These are phyloP conservation scores for Camillea tinctor DNA, from an alignment of 2,329 filamentous ascomycete species.

Conservation along the genomic window DNA sequence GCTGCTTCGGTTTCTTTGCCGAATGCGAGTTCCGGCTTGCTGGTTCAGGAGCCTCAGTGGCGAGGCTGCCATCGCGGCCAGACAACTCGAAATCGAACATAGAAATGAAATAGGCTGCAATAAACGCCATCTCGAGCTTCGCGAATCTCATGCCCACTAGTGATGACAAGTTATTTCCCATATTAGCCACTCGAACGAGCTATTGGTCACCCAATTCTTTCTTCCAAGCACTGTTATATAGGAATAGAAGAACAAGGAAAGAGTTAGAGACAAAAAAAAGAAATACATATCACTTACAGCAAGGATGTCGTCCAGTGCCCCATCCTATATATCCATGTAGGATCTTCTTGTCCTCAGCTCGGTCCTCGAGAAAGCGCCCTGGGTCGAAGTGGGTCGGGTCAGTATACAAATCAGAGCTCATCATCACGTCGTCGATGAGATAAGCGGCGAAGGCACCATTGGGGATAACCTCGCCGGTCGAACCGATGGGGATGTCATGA, in stretches of 20 bases:
- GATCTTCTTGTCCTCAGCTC: slow-evolving; percentile 40
- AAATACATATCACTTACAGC: slow-evolving; percentile 31
- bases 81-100: slow-evolving; percentile 43
- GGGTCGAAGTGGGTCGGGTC: slow-evolving; percentile 46
- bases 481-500: slow-evolving; percentile 43
- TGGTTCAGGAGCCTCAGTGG: slow-evolving; percentile 23
- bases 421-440: slow-evolving; percentile 46
- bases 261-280: slow-evolving; percentile 3
- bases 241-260: slow-evolving; percentile 4
- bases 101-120: slow-evolving; percentile 46
- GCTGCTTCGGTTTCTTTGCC: slow-evolving; percentile 39
- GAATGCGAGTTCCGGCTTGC: slow-evolving; percentile 39
- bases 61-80: slow-evolving; percentile 35
- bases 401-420: slow-evolving; percentile 38
- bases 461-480: slow-evolving; percentile 49
- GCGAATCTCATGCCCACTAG: slow-evolving; percentile 41
- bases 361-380: slow-evolving; percentile 40
- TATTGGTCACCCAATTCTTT: too few relatives aligned
- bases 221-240: neutral
- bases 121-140: slow-evolving; percentile 48
- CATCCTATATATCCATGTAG: slow-evolving; percentile 26
- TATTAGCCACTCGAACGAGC: slow-evolving; percentile 11
- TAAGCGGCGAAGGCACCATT: slow-evolving; percentile 46
- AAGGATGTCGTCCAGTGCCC: slow-evolving; percentile 36
- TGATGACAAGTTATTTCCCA: slow-evolving; percentile 4